Evolutionary conservation across 345 rosid species (phyloP).

Genomic region (Acer campestre): DNA sequence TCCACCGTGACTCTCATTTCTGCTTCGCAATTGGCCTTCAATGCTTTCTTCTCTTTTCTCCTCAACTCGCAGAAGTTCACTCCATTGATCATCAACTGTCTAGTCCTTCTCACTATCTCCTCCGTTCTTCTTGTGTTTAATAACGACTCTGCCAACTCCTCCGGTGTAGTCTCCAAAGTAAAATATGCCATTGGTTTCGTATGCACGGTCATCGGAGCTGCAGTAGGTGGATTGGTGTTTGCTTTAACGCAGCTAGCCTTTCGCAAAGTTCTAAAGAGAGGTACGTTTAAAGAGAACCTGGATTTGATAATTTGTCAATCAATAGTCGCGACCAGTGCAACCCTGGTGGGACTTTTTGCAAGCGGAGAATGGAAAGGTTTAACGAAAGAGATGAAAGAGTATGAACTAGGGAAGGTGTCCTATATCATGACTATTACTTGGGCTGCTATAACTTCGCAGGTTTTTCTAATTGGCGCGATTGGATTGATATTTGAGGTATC

Average conservation of each 20-base stretch:
- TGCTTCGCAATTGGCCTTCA: slow-evolving; percentile 40
- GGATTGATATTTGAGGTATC: slow-evolving; percentile 46
- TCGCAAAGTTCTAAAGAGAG: slow-evolving; percentile 26
- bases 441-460: slow-evolving; percentile 39
- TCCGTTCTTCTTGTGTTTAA: slow-evolving; percentile 35
- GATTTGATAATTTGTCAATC: slow-evolving; percentile 31
- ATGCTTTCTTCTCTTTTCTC: slow-evolving; percentile 39
- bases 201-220: slow-evolving; percentile 37
- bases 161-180: neutral
- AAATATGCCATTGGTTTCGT: slow-evolving; percentile 32
- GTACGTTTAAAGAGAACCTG: slow-evolving; percentile 20
- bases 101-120: slow-evolving; percentile 38
- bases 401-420: slow-evolving; percentile 30
- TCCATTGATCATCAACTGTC: slow-evolving; percentile 33
- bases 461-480: slow-evolving; percentile 29
- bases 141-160: neutral
- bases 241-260: slow-evolving; percentile 31
- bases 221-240: slow-evolving; percentile 27
- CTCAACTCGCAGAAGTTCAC: slow-evolving; percentile 42
- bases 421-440: slow-evolving; percentile 37
- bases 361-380: slow-evolving; percentile 44
- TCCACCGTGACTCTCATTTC: slow-evolving; percentile 32
- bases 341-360: slow-evolving; percentile 33
- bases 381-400: slow-evolving; percentile 37
- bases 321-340: slow-evolving; percentile 20